phyloP scores from a whole-genome alignment of 305 asterid species.

The Caryopteris hybrid region DNA sequence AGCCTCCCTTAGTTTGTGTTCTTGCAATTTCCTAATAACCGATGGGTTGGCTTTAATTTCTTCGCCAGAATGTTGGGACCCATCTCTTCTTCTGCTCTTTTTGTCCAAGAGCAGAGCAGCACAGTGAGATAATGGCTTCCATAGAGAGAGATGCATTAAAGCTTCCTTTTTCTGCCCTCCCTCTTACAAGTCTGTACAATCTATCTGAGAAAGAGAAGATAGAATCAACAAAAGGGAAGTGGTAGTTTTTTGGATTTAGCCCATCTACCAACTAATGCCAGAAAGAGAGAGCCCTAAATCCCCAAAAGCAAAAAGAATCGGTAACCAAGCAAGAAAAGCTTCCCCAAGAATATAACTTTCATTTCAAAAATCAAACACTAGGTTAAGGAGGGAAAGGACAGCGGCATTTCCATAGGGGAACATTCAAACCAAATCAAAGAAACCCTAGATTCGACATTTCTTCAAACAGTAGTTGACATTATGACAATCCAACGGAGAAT shows the following conservation, averaged over 20 bases:
- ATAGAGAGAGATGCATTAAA: constrained; percentile 92
- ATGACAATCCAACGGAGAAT: constrained; percentile 2
- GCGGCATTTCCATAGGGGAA: constrained; percentile 31
- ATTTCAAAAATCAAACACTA: constrained; percentile 50
- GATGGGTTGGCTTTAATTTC: constrained; percentile 67
- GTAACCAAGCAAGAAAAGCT: constrained; percentile 52
- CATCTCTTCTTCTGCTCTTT: constrained; percentile 74
- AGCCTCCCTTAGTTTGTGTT: constrained; percentile 89
- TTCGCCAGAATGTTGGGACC: constrained; percentile 53
- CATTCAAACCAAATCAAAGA: constrained; percentile 60
- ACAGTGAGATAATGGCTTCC: constrained; percentile 98
- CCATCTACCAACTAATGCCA: constrained; percentile 45
- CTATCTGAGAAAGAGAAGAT: constrained; percentile 28
- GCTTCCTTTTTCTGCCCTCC: constrained; percentile 23
- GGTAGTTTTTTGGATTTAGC: constrained; percentile 32
- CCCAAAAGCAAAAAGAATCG: constrained; percentile 50
- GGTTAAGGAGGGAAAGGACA: constrained; percentile 48
- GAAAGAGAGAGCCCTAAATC: constrained; percentile 41
- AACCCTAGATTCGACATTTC: constrained; percentile 51
- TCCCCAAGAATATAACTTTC: constrained; percentile 60
- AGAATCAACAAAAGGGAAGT: constrained; percentile 25
- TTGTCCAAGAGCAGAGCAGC: constrained; percentile 86
- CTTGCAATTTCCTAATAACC: constrained; percentile 66
- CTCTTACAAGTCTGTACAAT: neutral
- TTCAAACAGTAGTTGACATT: constrained; percentile 17